phyloP scores from a whole-genome alignment of 2,329 filamentous ascomycete genomes.

The Cladorrhinum sp. region DNA sequence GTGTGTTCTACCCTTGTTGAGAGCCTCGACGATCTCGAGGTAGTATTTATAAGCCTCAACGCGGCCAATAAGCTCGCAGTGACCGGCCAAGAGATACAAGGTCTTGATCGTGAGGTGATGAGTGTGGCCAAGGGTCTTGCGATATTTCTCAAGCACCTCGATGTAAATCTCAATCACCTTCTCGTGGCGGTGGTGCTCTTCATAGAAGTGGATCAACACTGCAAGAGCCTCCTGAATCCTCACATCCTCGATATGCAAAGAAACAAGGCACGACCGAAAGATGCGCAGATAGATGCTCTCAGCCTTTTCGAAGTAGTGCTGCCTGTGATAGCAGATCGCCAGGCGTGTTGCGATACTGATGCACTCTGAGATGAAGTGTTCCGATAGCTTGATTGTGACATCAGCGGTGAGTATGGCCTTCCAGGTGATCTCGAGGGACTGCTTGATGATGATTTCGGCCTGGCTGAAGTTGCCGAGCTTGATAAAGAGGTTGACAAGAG shows the following conservation, averaged over 20 bases:
- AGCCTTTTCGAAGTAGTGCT: slow-evolving; percentile 37
- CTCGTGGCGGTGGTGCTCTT: slow-evolving; percentile 38
- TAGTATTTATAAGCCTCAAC: slow-evolving; percentile 37
- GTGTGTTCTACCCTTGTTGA: slow-evolving; percentile 34
- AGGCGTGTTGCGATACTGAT: slow-evolving; percentile 35
- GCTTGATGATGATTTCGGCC: slow-evolving; percentile 35
- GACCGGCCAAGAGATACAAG: slow-evolving; percentile 32
- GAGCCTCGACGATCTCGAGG: slow-evolving; percentile 36
- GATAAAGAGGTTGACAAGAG: slow-evolving; percentile 34
- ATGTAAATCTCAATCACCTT: slow-evolving; percentile 37
- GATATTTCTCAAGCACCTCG: slow-evolving; percentile 35
- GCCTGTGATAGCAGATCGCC: slow-evolving; percentile 36
- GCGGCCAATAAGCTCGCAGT: slow-evolving; percentile 31
- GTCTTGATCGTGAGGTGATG: slow-evolving; percentile 37
- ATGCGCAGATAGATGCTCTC: slow-evolving; percentile 38
- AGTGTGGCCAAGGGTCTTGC: slow-evolving; percentile 27
- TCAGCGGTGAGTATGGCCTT: slow-evolving; percentile 35
- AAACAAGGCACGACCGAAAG: slow-evolving; percentile 35
- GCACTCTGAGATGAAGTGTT: slow-evolving; percentile 33
- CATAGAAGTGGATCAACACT: slow-evolving; percentile 34
- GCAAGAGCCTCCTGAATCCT: slow-evolving; percentile 30
- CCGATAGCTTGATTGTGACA: slow-evolving; percentile 30
- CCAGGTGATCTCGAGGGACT: slow-evolving; percentile 39
- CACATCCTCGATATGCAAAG: slow-evolving; percentile 32
- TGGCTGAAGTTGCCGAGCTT: slow-evolving; percentile 36